phyloP scores from a whole-genome alignment of 1,284 basidiomycete genomes.

The Papiliotrema laurentii region DNA sequence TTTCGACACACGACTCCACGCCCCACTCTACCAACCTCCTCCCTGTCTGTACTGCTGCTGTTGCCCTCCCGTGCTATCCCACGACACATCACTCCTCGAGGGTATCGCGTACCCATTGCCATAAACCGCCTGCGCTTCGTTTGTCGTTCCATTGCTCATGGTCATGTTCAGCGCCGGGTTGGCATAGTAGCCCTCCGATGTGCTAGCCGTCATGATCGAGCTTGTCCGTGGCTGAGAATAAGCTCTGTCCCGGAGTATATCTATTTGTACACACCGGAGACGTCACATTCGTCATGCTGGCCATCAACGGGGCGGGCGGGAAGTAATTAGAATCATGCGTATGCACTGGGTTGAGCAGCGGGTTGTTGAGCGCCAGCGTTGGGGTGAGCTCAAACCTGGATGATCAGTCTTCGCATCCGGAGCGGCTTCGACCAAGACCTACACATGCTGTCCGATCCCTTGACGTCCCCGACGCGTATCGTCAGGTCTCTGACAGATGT shows the following conservation, averaged over 20 bases:
- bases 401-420: background rate
- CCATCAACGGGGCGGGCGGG: conserved; percentile 39
- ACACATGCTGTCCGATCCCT: conserved; percentile 44
- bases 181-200: conserved; percentile 3
- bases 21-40: background rate
- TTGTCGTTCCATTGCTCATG: background rate
- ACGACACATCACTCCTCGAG: conserved; percentile 3
- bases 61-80: background rate
- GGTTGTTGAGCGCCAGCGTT: conserved; percentile 46
- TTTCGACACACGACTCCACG: too few relatives aligned
- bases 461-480: conserved; percentile 22
- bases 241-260: background rate
- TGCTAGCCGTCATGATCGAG: conserved; percentile 7
- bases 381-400: conserved; percentile 47
- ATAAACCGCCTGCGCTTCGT: background rate
- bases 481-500: conserved; percentile 43
- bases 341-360: conserved; percentile 39
- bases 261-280: conserved; percentile 1
- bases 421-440: conserved; percentile 6
- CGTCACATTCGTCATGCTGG: background rate
- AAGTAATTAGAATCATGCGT: conserved; percentile 47
- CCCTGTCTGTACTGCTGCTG: background rate
- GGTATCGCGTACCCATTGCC: background rate
- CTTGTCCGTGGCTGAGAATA: background rate
- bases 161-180: background rate